Evolutionary conservation across 306 rosid species (phyloP), one percentile per base, ranked within the genome.

Genomic region (peach (Prunus persica)): DNA sequence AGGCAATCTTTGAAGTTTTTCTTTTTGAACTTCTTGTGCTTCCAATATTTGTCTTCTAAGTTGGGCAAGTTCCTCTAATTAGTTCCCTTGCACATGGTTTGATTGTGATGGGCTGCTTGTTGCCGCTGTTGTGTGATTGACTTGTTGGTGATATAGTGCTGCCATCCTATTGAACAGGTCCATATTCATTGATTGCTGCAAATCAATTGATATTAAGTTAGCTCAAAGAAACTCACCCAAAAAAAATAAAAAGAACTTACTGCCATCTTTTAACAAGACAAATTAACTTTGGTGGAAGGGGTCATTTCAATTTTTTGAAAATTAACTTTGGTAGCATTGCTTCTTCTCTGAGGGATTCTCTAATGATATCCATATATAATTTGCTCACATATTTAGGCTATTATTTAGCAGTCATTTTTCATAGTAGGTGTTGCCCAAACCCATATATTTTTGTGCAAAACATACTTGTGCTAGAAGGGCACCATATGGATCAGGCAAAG

Each of bases 161-260:
- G 79, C 80, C 89, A 89, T 86, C 89, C 70, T 84, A 83, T 78
- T 84, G 22, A 84, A 66, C 7, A 89, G 49, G 27, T 89, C 90
- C 87, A 86, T 79, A 74, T 84, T 84, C 71, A 82, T 74, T 28
- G 87, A 27, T 61, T 73, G 77, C 89, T 88, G 83, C 87, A 65
- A 65, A 70, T 63, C 4, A 19, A 11, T 15, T 12, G 11, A 30
- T 12, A 43, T 25, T 41, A 47, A n/a, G 8, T 65, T 24, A 46
- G 60, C 30, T 28, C 45, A 65, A 32, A 34, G 4, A n/a, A 75
- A 6, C 52, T 47, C 3, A 10, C 52, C 15, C 41, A 65, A 8
- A 65, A 10, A 27, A 11, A 19, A 24, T 16, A 19, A 11, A 54
- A 62, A 28, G 2, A 67, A 8, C 20, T 8, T 27, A 1, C 0